phyloP scores from a whole-genome alignment of 441 rosid genomes.

The Populus hybrid region DNA sequence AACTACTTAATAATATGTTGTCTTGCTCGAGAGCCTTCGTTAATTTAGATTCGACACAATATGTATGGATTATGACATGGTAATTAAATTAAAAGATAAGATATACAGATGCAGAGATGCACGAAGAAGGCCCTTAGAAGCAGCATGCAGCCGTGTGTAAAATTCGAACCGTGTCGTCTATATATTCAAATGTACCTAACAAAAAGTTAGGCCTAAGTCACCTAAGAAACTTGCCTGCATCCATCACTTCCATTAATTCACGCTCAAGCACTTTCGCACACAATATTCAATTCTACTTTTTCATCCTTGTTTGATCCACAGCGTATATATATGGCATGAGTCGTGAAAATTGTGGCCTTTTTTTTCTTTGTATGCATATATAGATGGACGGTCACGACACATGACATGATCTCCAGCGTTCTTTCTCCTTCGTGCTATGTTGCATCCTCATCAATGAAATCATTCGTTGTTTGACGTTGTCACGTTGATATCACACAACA shows the following conservation, averaged over 20 bases:
- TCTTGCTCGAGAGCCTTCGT: too few relatives aligned
- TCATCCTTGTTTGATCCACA: neutral
- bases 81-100: too few relatives aligned
- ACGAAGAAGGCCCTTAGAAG: neutral
- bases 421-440: too few relatives aligned
- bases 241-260: neutral
- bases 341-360: neutral
- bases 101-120: too few relatives aligned
- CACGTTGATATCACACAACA: neutral
- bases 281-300: neutral
- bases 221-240: neutral
- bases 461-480: neutral
- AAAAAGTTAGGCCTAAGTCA: neutral
- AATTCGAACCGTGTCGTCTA: too few relatives aligned
- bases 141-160: neutral
- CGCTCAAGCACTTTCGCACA: neutral
- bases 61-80: too few relatives aligned
- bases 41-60: too few relatives aligned
- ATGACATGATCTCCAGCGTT: neutral
- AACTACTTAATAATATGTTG: too few relatives aligned
- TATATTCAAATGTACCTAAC: too few relatives aligned
- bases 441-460: too few relatives aligned
- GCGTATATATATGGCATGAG: too few relatives aligned
- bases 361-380: neutral
- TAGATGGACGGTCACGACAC: neutral